These are phyloP conservation scores for Murraya paniculata DNA, from an alignment of 345 rosid species.

Conservation along the genomic window DNA sequence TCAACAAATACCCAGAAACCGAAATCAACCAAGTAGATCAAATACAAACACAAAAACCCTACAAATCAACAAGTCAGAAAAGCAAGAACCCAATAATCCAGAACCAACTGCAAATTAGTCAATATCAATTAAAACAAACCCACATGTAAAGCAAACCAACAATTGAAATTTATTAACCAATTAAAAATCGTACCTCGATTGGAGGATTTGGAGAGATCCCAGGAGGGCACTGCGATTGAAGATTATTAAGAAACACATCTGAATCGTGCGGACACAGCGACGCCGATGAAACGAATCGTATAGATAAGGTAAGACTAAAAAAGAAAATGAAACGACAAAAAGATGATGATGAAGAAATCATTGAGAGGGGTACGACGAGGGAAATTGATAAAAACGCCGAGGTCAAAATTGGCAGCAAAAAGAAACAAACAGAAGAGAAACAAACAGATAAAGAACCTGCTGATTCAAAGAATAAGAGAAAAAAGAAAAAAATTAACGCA, in stretches of 20 bases:
- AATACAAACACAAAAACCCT: not conserved
- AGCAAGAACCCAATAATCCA: slow-evolving; percentile 4
- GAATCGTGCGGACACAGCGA: slow-evolving; percentile 44
- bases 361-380: slow-evolving; percentile 4
- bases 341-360: slow-evolving; percentile 27
- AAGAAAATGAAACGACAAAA: slow-evolving; percentile 26
- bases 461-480: not conserved
- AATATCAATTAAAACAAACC: not conserved
- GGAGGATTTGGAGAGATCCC: slow-evolving; percentile 57
- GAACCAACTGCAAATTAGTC: not conserved
- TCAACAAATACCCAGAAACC: slow-evolving; percentile 2
- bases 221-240: slow-evolving; percentile 52
- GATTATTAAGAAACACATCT: slow-evolving; percentile 36
- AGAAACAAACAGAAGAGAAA: not conserved
- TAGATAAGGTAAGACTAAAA: slow-evolving; percentile 28
- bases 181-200: slow-evolving; percentile 43
- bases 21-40: not conserved
- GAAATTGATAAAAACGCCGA: not conserved
- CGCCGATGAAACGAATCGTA: slow-evolving; percentile 30
- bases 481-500: not conserved
- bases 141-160: not conserved
- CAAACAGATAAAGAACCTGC: not conserved
- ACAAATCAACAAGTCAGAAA: slow-evolving; percentile 4
- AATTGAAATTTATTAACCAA: not conserved
- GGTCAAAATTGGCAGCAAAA: slow-evolving; percentile 18